Conservation (phyloP, 345 rosid species). For the Dovyalis caffra region DNA sequence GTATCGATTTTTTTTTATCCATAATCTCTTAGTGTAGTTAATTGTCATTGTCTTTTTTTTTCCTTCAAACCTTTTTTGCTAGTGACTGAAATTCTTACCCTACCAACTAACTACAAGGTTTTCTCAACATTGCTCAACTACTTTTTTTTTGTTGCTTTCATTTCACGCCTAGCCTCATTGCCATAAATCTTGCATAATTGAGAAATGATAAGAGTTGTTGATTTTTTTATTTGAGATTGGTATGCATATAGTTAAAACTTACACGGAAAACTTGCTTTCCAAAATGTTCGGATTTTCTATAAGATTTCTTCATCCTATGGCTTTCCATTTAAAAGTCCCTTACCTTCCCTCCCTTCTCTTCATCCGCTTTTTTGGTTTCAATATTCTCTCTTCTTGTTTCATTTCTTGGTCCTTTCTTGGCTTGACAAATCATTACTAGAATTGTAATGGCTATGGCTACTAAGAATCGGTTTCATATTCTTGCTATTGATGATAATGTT, state of each 20-base stretch:
- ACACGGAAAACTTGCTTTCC: slow-evolving; percentile 70
- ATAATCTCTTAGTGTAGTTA: neutral
- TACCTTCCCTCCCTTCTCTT: neutral
- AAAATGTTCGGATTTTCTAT: slow-evolving; percentile 50
- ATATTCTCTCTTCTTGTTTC: neutral
- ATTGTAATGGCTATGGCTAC: slow-evolving; percentile 17
- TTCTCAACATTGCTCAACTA: neutral
- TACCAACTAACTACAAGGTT: neutral
- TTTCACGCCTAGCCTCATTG: no score
- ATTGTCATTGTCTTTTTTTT: neutral
- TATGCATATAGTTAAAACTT: no score
- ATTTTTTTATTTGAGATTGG: no score
- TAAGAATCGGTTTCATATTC: slow-evolving; percentile 73
- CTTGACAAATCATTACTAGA: neutral
- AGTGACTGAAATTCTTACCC: neutral
- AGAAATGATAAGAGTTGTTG: no score
- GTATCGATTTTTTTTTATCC: neutral
- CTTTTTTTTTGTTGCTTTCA: no score
- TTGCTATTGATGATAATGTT: slow-evolving; percentile 87
- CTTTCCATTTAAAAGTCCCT: slow-evolving; percentile 30
- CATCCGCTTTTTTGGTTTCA: neutral
- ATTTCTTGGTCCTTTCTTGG: neutral
- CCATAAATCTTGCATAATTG: no score
- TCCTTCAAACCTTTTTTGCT: neutral
- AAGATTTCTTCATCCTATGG: slow-evolving; percentile 26